Base-by-base conservation (phyloP, 108 stramenopile genomes). In the Parmales sp. region DNA sequence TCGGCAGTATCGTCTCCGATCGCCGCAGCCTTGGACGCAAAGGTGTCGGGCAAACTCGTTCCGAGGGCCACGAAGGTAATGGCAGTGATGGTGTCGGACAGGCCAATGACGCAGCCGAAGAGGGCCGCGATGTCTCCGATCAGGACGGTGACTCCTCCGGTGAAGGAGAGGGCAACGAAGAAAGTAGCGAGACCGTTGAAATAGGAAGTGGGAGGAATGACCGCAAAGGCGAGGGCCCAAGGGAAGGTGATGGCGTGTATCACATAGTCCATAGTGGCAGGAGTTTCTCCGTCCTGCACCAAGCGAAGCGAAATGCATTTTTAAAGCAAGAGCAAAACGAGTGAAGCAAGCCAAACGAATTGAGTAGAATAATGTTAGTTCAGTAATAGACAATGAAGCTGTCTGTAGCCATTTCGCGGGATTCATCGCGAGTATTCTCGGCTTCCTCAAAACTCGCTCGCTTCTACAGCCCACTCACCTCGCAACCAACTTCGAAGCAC, bases 51-150 rank as follows among this genome's bases (percentile, higher is more conserved):
- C 29, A 75, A 37, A 6, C 66, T 67, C 31, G 74, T 75, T 6
- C 74, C 74, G 19, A 75, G 70, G 2, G 74, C 74, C 0, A 75
- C 74, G 37, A 75, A 67, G 38, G 74, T 71, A 44, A 75, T 75
- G 44, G 74, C 74, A 37, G 74, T 75, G 38, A 64, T 34, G 19
- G 45, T 11, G 39, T 54, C 39, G 41, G 19, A 8, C 11, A 75
- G 44, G 7, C 74, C 74, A 41, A 65, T 18, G 64, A 71, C 63
- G 66, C 74, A 75, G 31, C 74, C 70, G 29, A 75, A 71, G 37
- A 72, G 70, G 39, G 63, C 38, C 31, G 74, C 74, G 34, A 75
- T 34, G 66, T 75, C 74, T 16, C 74, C 70, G 37, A 75, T 65
- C 29, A 75, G 16, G 19, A 43, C 37, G 1, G 74, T 75, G 26